These are phyloP conservation scores for Botrytis fabae DNA, from an alignment of 2,329 filamentous ascomycete genomes.

Conservation along the genomic window DNA sequence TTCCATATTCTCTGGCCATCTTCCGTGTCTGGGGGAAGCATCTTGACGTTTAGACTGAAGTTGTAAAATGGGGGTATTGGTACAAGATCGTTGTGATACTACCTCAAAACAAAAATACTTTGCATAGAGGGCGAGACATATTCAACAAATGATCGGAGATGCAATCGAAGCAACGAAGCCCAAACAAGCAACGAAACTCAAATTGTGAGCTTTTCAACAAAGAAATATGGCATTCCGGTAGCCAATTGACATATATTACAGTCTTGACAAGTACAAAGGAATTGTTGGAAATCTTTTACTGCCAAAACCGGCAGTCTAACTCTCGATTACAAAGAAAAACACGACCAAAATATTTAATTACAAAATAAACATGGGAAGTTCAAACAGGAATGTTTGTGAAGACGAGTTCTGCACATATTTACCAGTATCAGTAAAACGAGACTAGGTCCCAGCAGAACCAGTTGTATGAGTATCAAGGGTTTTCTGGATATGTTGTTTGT, in stretches of 20 bases:
- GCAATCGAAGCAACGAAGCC: neutral
- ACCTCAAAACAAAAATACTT: neutral
- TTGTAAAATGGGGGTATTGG: neutral
- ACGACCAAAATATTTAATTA: neutral
- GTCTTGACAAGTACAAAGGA: neutral
- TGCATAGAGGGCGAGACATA: neutral
- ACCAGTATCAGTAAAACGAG: neutral
- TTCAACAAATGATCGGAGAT: neutral
- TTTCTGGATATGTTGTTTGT: neutral
- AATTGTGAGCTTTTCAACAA: neutral
- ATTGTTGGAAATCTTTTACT: neutral
- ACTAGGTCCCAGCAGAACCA: neutral
- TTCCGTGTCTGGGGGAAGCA: neutral
- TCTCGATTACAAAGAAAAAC: neutral
- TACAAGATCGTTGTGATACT: neutral
- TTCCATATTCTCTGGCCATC: slow-evolving; percentile 3
- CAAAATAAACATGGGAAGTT: neutral
- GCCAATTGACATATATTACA: neutral
- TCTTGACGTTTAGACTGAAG: neutral
- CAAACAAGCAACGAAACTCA: neutral
- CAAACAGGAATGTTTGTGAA: neutral
- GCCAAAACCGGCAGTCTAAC: neutral
- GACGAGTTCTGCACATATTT: neutral
- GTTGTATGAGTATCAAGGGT: neutral
- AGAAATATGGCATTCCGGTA: neutral